These are phyloP conservation scores for Dendrobium chrysotoxum DNA, from an alignment of 106 monocot species.

Conservation along the genomic window DNA sequence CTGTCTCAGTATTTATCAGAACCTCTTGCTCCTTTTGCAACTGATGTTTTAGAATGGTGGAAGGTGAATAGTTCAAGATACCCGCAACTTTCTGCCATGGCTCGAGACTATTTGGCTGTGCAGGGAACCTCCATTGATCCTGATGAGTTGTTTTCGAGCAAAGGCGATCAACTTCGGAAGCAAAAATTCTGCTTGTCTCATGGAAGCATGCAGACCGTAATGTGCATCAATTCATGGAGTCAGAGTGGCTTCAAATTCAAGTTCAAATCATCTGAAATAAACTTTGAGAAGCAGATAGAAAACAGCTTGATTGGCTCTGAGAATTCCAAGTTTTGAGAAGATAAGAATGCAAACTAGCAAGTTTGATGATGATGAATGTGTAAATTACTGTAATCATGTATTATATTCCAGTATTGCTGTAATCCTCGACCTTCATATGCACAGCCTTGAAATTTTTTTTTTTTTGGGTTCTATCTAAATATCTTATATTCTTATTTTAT, in stretches of 20 bases:
- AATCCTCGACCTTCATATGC: too few species aligned
- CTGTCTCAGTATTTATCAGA: constrained; percentile 75
- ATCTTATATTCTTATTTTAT: too few species aligned
- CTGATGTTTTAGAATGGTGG: constrained; percentile 85
- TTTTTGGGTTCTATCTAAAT: too few species aligned
- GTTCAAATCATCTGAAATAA: constrained; percentile 43
- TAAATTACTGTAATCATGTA: too few species aligned
- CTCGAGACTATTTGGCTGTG: constrained; percentile 70
- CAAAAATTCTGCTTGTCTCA: constrained; percentile 55
- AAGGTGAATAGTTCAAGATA: constrained; percentile 58
- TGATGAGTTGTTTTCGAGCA: constrained; percentile 64
- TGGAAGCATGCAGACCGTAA: constrained; percentile 33
- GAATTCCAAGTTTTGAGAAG: constrained; percentile 4
- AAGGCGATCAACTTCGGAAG: constrained; percentile 45
- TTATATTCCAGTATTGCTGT: too few species aligned
- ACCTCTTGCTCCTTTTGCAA: constrained; percentile 54
- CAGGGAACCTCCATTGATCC: constrained; percentile 73
- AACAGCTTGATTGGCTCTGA: background rate
- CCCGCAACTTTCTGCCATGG: constrained; percentile 80
- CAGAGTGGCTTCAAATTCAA: constrained; percentile 64
- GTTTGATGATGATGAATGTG: too few species aligned
- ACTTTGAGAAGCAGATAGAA: constrained; percentile 53
- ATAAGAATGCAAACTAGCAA: background rate
- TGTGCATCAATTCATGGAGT: constrained; percentile 72
- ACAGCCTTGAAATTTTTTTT: too few species aligned